Evolutionary conservation across 306 rosid species (phyloP).

Genomic region (Heteromeles arbutifolia): DNA sequence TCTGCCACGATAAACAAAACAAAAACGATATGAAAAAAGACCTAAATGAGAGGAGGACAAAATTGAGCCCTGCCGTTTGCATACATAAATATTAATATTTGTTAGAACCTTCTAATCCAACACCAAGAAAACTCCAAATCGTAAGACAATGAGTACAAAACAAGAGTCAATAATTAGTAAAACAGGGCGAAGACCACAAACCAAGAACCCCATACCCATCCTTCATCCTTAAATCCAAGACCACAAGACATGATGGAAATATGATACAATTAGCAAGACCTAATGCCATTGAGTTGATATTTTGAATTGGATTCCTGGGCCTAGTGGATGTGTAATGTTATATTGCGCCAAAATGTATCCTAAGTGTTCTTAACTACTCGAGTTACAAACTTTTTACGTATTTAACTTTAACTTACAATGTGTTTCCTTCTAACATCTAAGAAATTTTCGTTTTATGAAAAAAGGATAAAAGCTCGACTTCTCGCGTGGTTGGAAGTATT

Average conservation of each 20-base stretch:
- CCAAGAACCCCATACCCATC: slow-evolving; percentile 10
- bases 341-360: too few relatives aligned
- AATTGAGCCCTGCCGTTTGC: slow-evolving; percentile 1
- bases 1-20: too few relatives aligned
- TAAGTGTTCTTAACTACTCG: background rate
- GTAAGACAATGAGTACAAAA: slow-evolving; percentile 26
- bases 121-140: slow-evolving; percentile 13
- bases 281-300: background rate
- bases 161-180: slow-evolving; percentile 17
- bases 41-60: background rate
- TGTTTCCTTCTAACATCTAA: too few relatives aligned
- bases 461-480: too few relatives aligned
- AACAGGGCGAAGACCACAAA: slow-evolving; percentile 10
- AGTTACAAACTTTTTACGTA: too few relatives aligned
- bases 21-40: too few relatives aligned
- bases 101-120: slow-evolving; percentile 1
- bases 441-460: too few relatives aligned
- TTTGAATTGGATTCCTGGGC: background rate
- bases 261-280: background rate
- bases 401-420: too few relatives aligned
- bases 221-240: background rate
- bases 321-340: background rate
- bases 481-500: too few relatives aligned
- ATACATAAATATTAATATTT: background rate
- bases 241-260: background rate